phyloP scores from a whole-genome alignment of 768 basidiomycete genomes.

The Leccinum truebloodii region DNA sequence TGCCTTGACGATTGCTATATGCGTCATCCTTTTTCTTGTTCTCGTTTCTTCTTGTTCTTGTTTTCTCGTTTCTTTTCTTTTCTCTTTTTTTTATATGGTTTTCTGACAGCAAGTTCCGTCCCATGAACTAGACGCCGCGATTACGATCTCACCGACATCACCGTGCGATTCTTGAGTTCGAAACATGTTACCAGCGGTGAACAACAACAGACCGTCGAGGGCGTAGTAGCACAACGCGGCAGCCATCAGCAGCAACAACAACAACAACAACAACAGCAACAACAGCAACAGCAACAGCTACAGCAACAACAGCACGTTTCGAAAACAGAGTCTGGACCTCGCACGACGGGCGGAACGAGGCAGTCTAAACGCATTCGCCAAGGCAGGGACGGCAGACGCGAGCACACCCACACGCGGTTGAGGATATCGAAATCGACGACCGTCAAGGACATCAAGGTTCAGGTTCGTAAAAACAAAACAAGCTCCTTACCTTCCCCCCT shows the following conservation, averaged over 20 bases:
- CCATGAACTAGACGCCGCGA: conserved; percentile 35
- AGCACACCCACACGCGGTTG: conserved; percentile 51
- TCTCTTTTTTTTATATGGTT: not conserved
- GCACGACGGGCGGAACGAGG: conserved; percentile 45
- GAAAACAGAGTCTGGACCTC: conserved; percentile 38
- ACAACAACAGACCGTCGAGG: conserved; percentile 18
- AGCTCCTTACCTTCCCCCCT: not conserved
- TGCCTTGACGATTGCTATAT: conserved; percentile 1
- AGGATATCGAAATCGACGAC: conserved; percentile 64
- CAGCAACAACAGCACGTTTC: conserved; percentile 7
- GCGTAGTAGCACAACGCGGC: conserved; percentile 23
- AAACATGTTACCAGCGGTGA: conserved; percentile 33
- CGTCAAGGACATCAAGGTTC: conserved; percentile 77
- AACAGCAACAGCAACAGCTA: conserved; percentile 4
- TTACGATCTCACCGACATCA: conserved; percentile 63
- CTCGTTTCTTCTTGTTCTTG: not conserved
- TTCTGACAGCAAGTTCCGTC: conserved; percentile 22
- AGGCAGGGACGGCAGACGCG: conserved; percentile 47
- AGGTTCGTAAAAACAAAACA: conserved; percentile 43
- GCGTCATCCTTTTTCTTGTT: not conserved
- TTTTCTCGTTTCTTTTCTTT: not conserved
- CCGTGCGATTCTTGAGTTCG: conserved; percentile 47
- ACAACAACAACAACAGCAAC: not conserved
- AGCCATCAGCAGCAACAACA: conserved; percentile 9
- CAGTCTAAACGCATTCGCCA: conserved; percentile 74